Evolutionary conservation across 1,284 basidiomycete species (phyloP).

Genomic region (Ceratobasidium sp.): DNA sequence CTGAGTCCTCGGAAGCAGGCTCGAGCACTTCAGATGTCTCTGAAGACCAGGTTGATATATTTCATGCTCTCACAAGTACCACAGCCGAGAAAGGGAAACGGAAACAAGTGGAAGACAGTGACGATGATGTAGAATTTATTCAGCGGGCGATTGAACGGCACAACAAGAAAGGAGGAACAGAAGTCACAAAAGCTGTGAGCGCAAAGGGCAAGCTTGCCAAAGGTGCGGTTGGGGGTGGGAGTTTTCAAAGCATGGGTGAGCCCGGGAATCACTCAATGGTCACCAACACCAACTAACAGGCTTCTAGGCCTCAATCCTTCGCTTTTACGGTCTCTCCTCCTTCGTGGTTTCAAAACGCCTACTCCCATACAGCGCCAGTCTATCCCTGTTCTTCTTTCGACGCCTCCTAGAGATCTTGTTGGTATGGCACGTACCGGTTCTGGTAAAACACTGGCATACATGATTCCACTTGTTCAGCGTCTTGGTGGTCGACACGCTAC

Average conservation of each 20-base stretch:
- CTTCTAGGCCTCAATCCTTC: slow-evolving; percentile 83
- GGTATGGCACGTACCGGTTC: slow-evolving; percentile 99
- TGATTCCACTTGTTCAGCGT: slow-evolving; percentile 91
- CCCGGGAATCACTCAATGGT: slow-evolving; percentile 48
- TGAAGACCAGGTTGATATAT: slow-evolving; percentile 66
- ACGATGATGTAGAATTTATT: slow-evolving; percentile 72
- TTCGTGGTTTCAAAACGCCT: slow-evolving; percentile 95
- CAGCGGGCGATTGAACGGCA: slow-evolving; percentile 73
- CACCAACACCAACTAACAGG: slow-evolving; percentile 1
- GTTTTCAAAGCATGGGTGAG: slow-evolving; percentile 89
- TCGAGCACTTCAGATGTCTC: slow-evolving; percentile 19
- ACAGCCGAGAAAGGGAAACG: slow-evolving; percentile 50
- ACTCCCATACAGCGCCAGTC: slow-evolving; percentile 96
- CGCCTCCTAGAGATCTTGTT: slow-evolving; percentile 93
- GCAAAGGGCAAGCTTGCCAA: slow-evolving; percentile 67
- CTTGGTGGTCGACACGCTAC: slow-evolving; percentile 85
- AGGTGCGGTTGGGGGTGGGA: slow-evolving; percentile 83
- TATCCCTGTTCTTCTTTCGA: slow-evolving; percentile 86
- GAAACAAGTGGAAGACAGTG: slow-evolving; percentile 58
- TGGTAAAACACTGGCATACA: slow-evolving; percentile 97
- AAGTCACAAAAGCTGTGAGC: slow-evolving; percentile 77
- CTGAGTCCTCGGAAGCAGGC: slow-evolving; percentile 17
- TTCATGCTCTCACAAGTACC: slow-evolving; percentile 61
- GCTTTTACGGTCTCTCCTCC: slow-evolving; percentile 84
- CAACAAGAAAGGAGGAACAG: slow-evolving; percentile 76